Evolutionary conservation across 2,329 filamentous ascomycete genomes (phyloP).

Genomic region (Fusarium falciforme): DNA sequence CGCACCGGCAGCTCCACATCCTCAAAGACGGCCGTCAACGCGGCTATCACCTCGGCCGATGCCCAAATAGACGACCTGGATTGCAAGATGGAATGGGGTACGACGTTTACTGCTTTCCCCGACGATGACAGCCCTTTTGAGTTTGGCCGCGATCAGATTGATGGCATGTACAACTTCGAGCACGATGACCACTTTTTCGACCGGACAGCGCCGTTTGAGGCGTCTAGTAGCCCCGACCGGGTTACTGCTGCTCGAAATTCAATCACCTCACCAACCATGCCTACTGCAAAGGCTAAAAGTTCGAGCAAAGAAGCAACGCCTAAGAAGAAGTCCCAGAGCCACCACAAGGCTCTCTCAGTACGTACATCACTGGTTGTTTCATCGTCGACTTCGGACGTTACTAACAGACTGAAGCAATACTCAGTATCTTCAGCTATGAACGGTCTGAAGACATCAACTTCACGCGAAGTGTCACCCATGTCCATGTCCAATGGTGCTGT

Average conservation of each 20-base stretch:
- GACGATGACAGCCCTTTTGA: slow-evolving; percentile 55
- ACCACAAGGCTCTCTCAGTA: slow-evolving; percentile 54
- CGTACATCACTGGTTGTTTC: slow-evolving; percentile 32
- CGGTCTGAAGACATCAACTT: slow-evolving; percentile 58
- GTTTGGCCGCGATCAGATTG: slow-evolving; percentile 46
- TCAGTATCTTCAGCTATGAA: slow-evolving; percentile 63
- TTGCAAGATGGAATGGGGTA: slow-evolving; percentile 59
- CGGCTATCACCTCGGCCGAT: slow-evolving; percentile 54
- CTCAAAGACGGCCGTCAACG: slow-evolving; percentile 55
- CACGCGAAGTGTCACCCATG: slow-evolving; percentile 66
- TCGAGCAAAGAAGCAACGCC: slow-evolving; percentile 42
- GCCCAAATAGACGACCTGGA: slow-evolving; percentile 56
- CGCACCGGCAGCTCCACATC: slow-evolving; percentile 59
- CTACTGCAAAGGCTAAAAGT: slow-evolving; percentile 52
- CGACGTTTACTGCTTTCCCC: slow-evolving; percentile 48
- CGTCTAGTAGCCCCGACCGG: slow-evolving; percentile 66
- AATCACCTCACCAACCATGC: slow-evolving; percentile 58
- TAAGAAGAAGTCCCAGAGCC: slow-evolving; percentile 39
- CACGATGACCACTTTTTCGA: slow-evolving; percentile 59
- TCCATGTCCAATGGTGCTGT: slow-evolving; percentile 55
- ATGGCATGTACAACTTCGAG: slow-evolving; percentile 49
- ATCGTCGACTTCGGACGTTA: not conserved
- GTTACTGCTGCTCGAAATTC: slow-evolving; percentile 40
- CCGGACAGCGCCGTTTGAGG: slow-evolving; percentile 67
- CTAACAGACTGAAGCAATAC: slow-evolving; percentile 58